Conservation (phyloP, 2,329 filamentous ascomycete species). For the Fusarium camptoceras region DNA sequence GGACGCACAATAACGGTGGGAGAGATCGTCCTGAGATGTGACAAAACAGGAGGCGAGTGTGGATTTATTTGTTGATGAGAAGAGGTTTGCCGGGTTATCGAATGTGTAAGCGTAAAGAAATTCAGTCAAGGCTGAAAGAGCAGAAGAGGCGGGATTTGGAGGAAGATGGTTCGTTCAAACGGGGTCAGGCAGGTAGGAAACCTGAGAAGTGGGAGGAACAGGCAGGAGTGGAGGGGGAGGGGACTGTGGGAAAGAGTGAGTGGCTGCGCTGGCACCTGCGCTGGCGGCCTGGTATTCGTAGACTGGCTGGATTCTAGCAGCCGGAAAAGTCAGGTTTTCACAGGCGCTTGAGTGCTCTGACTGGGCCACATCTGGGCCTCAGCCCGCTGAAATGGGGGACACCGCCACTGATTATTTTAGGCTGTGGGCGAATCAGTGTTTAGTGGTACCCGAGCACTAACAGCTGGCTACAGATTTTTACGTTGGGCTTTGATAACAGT, state of each 20-base stretch:
- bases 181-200: slow-evolving; percentile 37
- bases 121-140: slow-evolving; percentile 47
- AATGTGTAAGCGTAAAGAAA: slow-evolving; percentile 35
- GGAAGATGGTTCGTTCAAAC: slow-evolving; percentile 46
- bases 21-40: slow-evolving; percentile 35
- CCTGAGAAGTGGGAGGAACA: slow-evolving; percentile 7
- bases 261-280: slow-evolving; percentile 37
- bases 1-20: slow-evolving; percentile 46
- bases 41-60: slow-evolving; percentile 25
- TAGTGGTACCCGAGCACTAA: slow-evolving; percentile 46
- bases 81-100: slow-evolving; percentile 22
- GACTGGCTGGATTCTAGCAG: slow-evolving; percentile 33
- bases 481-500: slow-evolving; percentile 41
- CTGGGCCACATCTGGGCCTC: slow-evolving; percentile 32
- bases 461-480: slow-evolving; percentile 34
- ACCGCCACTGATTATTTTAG: slow-evolving; percentile 43
- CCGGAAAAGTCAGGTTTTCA: slow-evolving; percentile 51
- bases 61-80: slow-evolving; percentile 8
- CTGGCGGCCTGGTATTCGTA: background rate
- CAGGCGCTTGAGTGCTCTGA: slow-evolving; percentile 27
- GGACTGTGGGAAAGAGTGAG: slow-evolving; percentile 38
- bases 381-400: slow-evolving; percentile 30
- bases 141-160: slow-evolving; percentile 47
- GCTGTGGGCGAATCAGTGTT: slow-evolving; percentile 32
- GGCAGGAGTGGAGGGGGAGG: slow-evolving; percentile 3